Conservation (phyloP, 257 asterid species). For the Rubia yunnanensis region DNA sequence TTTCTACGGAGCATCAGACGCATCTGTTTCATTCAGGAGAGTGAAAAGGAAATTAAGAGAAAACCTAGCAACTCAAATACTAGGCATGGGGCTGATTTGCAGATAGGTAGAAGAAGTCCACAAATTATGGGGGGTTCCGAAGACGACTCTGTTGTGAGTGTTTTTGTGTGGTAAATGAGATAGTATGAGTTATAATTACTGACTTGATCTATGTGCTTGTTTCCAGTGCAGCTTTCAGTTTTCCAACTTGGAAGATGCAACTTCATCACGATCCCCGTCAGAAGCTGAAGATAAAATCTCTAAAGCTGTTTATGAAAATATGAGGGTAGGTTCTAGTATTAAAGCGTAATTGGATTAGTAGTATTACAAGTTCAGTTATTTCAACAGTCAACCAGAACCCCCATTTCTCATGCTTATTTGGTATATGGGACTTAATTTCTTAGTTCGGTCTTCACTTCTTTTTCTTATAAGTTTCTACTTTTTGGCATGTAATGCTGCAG, state of each 20-base stretch:
- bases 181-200: neutral
- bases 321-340: conserved; percentile 33
- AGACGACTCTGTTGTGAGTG: conserved; percentile 80
- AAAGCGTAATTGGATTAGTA: neutral
- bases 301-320: conserved; percentile 43
- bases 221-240: conserved; percentile 53
- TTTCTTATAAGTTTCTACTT: neutral
- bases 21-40: conserved; percentile 21
- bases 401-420: too few species aligned
- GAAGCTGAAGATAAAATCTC: conserved; percentile 77
- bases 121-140: conserved; percentile 42
- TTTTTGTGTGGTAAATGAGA: conserved; percentile 8
- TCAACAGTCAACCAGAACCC: neutral
- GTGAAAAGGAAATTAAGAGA: conserved; percentile 34
- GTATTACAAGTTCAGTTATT: neutral
- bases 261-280: conserved; percentile 51
- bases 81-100: conserved; percentile 27
- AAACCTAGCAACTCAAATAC: conserved; percentile 20
- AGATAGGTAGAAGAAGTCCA: conserved; percentile 24
- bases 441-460: neutral
- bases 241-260: conserved; percentile 57
- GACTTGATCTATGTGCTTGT: neutral
- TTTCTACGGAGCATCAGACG: neutral
- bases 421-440: neutral
- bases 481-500: conserved; percentile 18